Evolutionary conservation across 371 early-diverging fungal genomes (phyloP), one percentile per base, ranked within the genome.

Genomic region (Fennellomyces sp.): DNA sequence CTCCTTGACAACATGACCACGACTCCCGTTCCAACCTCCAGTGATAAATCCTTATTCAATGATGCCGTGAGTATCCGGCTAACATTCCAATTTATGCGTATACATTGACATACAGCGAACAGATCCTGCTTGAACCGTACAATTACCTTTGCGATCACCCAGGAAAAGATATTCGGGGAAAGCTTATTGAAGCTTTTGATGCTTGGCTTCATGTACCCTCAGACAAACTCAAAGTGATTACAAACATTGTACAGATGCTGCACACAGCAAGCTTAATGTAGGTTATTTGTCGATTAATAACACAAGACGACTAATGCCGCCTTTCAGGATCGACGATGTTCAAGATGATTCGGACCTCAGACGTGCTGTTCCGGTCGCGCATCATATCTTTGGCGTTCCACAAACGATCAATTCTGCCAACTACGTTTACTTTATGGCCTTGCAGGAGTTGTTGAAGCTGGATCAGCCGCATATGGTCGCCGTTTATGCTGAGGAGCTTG

Each of bases 331-430:
- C 31, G 99, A 98, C 65, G 99, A 98, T 65, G 93, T 98, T 13
- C 93, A 98, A 70, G 99, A 98, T 68, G 91, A 87, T 64, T 96
- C 97, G 2, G 86, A 82, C 23, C 63, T 97, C 55, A 80, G 97
- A 52, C 79, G 97, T 45, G 97, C 96, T 4, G 85, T 88, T 6
- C 99, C 99, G 42, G 97, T 94, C 29, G 96, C 99, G 0, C 97
- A 98, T 79, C 90, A 92, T 64, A 96, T 97, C 45, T 98, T 88
- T 72, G 97, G 99, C 6, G 79, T 91, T 2, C 90, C 97, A 6
- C 76, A 87, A 59, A 92, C 96, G 1, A 97, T 98, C 66, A 97
- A 97, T 62, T 90, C 91, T 29, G 97, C 96, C 26, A 97, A 97
- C 68, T 96, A 92, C 58, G 94, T 96, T 33, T 97, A 97, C 67